Percentiles rank a stretch among this genome's conserved stretches.
These are phyloP conservation scores for Cystoderma amianthinum DNA, from an alignment of 768 basidiomycete genomes.

Conservation along the genomic window DNA sequence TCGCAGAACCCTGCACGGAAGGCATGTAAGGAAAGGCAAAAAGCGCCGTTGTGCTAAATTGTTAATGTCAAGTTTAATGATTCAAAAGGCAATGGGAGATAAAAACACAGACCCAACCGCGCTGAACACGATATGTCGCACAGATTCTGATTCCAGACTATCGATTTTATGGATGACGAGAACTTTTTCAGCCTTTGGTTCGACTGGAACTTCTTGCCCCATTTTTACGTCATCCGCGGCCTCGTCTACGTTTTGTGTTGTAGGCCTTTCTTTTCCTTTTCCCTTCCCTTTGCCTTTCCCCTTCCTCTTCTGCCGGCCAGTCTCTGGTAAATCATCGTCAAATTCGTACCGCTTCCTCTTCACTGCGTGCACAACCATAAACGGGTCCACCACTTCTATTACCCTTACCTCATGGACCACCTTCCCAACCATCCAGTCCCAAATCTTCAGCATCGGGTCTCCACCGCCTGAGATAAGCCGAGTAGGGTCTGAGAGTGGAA, in stretches of 20 bases:
- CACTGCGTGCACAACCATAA: constrained; percentile 30
- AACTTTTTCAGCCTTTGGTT: constrained; percentile 24
- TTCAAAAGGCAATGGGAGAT: background rate
- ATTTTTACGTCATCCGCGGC: constrained; percentile 5
- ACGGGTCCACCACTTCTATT: constrained; percentile 37
- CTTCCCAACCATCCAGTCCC: constrained; percentile 71
- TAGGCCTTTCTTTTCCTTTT: constrained; percentile 12
- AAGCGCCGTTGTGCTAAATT: constrained; percentile 66
- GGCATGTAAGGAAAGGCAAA: constrained; percentile 37
- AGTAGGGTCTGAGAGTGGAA: constrained; percentile 39
- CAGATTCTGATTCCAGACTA: constrained; percentile 29
- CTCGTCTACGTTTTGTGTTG: constrained; percentile 1
- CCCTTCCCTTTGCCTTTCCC: constrained; percentile 14
- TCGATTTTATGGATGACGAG: constrained; percentile 55
- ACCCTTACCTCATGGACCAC: constrained; percentile 48
- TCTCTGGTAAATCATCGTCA: constrained; percentile 20
- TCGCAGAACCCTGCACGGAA: constrained; percentile 9
- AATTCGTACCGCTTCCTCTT: constrained; percentile 26
- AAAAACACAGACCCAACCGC: constrained; percentile 57
- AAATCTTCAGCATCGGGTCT: constrained; percentile 67
- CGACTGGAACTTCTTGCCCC: constrained; percentile 8
- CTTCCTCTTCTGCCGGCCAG: constrained; percentile 12
- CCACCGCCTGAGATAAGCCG: constrained; percentile 84
- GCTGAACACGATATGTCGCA: constrained; percentile 51
- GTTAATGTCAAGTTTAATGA: background rate